Conservation (phyloP, 495 filamentous ascomycete species). For the Cudoniella acicularis region DNA sequence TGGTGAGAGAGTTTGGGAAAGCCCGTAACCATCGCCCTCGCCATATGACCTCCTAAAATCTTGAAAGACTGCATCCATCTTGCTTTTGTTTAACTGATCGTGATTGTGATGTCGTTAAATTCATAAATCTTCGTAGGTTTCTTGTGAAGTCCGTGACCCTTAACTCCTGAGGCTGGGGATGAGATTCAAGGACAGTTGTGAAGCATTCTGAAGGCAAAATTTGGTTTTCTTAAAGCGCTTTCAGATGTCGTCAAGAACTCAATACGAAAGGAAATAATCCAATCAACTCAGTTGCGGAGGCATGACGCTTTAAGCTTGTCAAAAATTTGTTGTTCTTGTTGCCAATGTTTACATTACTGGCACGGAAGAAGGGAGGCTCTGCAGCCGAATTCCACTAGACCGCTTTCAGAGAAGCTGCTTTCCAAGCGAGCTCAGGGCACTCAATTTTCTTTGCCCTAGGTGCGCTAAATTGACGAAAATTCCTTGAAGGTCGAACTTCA, state of each 20-base stretch:
- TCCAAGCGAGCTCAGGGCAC: slow-evolving; percentile 33
- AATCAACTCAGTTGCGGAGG: neutral
- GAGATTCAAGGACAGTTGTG: neutral
- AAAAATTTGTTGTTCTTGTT: neutral
- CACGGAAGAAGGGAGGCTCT: neutral
- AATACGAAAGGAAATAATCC: neutral
- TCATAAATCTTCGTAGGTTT: slow-evolving; percentile 2
- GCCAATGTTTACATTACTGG: neutral
- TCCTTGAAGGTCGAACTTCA: slow-evolving; percentile 34
- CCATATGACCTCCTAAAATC: slow-evolving; percentile 60
- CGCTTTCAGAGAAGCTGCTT: slow-evolving; percentile 23
- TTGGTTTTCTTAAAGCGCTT: neutral
- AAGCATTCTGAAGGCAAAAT: neutral
- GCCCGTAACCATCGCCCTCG: slow-evolving; percentile 54
- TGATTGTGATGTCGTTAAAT: neutral
- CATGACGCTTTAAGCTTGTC: neutral
- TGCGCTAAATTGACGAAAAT: slow-evolving; percentile 18
- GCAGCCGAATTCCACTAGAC: slow-evolving; percentile 1
- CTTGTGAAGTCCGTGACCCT: neutral
- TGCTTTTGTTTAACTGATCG: neutral
- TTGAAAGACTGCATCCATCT: slow-evolving; percentile 60
- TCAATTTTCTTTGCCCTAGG: slow-evolving; percentile 46
- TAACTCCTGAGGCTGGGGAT: slow-evolving; percentile 6
- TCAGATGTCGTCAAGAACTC: neutral
- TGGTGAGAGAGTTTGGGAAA: slow-evolving; percentile 69